These are phyloP conservation scores for Vickermania ingenoplastis DNA, from an alignment of 208 protist species.

Conservation along the genomic window DNA sequence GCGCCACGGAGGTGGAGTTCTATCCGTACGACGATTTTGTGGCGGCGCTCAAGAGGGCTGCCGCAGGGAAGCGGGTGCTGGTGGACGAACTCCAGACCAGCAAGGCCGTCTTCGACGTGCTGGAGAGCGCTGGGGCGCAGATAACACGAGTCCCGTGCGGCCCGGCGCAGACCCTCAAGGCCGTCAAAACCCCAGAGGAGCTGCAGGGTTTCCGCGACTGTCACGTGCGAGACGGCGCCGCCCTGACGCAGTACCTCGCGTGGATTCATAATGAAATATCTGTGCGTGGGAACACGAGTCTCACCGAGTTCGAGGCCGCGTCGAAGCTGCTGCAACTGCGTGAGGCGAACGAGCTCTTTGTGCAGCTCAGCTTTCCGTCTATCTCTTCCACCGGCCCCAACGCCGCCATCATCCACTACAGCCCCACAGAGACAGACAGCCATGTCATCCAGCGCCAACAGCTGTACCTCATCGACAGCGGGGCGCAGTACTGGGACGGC, in stretches of 20 bases:
- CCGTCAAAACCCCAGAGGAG: constrained; percentile 88
- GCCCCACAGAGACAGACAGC: constrained; percentile 46
- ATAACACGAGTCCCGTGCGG: constrained; percentile 41
- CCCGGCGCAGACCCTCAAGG: constrained; percentile 76
- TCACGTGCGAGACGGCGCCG: constrained; percentile 90
- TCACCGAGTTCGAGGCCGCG: constrained; percentile 84
- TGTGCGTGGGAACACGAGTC: constrained; percentile 30
- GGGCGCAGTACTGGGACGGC: constrained; percentile 92
- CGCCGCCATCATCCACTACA: constrained; percentile 94
- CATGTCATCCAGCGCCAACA: constrained; percentile 45
- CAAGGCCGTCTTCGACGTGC: constrained; percentile 37
- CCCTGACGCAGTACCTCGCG: constrained; percentile 87
- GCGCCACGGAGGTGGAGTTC: constrained; percentile 29
- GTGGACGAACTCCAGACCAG: constrained; percentile 70
- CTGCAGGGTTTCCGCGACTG: constrained; percentile 85
- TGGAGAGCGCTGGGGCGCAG: constrained; percentile 20
- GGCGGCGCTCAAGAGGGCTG: constrained; percentile 23
- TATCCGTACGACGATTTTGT: constrained; percentile 72
- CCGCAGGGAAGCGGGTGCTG: constrained; percentile 28
- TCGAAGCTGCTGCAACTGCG: constrained; percentile 75
- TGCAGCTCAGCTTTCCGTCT: constrained; percentile 88
- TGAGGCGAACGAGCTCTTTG: constrained; percentile 57
- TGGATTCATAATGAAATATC: constrained; percentile 82
- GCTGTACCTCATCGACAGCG: constrained; percentile 94
- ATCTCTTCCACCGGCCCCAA: constrained; percentile 89